Evolutionary conservation across 2,329 filamentous ascomycete genomes (phyloP).

Genomic region (Purpureocillium takamizusanense): DNA sequence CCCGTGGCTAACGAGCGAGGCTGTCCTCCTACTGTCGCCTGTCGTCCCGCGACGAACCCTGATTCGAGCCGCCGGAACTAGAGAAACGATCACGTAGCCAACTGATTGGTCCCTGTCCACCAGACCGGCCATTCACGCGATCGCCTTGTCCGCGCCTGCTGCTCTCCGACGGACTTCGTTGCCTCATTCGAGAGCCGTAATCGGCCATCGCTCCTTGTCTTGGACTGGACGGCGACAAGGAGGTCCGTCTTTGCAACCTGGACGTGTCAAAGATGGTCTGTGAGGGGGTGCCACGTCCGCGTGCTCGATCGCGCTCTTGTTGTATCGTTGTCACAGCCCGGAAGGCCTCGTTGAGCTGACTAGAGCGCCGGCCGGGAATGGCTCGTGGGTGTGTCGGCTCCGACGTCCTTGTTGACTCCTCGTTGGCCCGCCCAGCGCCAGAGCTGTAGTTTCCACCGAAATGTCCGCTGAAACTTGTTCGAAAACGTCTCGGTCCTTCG

Average conservation of each 20-base stretch:
- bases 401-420: no score
- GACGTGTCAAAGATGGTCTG: constrained; percentile 23
- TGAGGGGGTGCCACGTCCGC: constrained; percentile 15
- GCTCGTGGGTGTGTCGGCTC: no score
- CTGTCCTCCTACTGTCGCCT: constrained; percentile 14
- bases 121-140: constrained; percentile 20
- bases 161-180: constrained; percentile 29
- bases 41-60: constrained; percentile 18
- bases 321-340: constrained; percentile 18
- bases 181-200: constrained; percentile 22
- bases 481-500: not conserved
- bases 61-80: constrained; percentile 15
- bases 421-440: no score
- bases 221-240: constrained; percentile 28
- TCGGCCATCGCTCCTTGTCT: constrained; percentile 17
- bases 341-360: constrained; percentile 19
- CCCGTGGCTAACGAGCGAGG: no score
- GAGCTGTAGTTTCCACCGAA: not conserved
- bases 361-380: not conserved
- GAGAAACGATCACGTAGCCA: constrained; percentile 36
- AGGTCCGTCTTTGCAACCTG: constrained; percentile 25
- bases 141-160: constrained; percentile 19
- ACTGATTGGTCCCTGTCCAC: constrained; percentile 27
- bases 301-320: constrained; percentile 13
- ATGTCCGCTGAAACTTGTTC: not conserved